Evolutionary conservation across 2,329 filamentous ascomycete genomes (phyloP).

Genomic region (Lecanicillium sp.): DNA sequence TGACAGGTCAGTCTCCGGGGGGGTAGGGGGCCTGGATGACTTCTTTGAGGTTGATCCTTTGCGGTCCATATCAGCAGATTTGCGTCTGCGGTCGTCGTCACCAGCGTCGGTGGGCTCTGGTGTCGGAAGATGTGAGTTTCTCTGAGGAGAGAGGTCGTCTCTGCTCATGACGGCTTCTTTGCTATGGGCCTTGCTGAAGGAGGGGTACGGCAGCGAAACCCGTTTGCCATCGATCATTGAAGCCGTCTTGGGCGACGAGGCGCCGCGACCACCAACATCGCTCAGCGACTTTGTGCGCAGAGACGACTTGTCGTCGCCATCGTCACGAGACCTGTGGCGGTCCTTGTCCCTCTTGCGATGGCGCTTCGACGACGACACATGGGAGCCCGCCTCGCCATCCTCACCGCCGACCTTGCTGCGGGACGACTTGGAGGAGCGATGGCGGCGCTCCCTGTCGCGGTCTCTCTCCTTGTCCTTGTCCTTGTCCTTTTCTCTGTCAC

Average conservation of each 20-base stretch:
- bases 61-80: conserved; percentile 38
- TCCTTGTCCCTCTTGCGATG: conserved; percentile 30
- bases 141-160: conserved; percentile 39
- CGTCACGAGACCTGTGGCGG: conserved; percentile 19
- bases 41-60: conserved; percentile 34
- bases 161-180: conserved; percentile 71
- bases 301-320: conserved; percentile 13
- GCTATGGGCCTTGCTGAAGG: conserved; percentile 85
- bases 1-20: conserved; percentile 57
- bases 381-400: conserved; percentile 35
- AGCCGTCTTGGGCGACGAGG: conserved; percentile 22
- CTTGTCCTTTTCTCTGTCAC: conserved; percentile 26
- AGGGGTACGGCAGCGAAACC: conserved; percentile 64
- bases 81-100: conserved; percentile 33
- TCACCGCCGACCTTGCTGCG: conserved; percentile 35
- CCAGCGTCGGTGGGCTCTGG: conserved; percentile 61
- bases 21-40: conserved; percentile 51
- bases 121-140: conserved; percentile 47
- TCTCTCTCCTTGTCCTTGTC: conserved; percentile 30
- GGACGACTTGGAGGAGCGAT: conserved; percentile 36
- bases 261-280: conserved; percentile 44
- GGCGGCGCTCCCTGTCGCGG: conserved; percentile 29
- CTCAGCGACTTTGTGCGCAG: conserved; percentile 33
- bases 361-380: conserved; percentile 28
- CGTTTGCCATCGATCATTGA: conserved; percentile 34